Conservation (phyloP, 2,329 filamentous ascomycete species). For the Parafenestella ontariensis region DNA sequence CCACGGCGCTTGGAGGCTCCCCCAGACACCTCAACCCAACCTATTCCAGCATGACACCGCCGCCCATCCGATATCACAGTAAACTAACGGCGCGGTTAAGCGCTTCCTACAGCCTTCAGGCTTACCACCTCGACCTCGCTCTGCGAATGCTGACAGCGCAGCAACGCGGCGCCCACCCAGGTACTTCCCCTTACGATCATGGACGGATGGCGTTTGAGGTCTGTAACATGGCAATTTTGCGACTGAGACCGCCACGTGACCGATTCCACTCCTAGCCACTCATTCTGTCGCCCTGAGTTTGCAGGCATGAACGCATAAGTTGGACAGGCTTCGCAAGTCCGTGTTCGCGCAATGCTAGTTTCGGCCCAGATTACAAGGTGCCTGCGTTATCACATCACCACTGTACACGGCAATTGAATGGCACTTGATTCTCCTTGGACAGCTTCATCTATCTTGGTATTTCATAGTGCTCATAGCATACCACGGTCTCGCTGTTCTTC, state of each 20-base stretch:
- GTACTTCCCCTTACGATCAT: conserved; percentile 21
- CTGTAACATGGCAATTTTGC: conserved; percentile 45
- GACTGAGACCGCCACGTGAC: conserved; percentile 48
- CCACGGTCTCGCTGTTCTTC: conserved; percentile 87
- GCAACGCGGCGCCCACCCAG: conserved; percentile 14
- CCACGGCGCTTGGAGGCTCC: conserved; percentile 41
- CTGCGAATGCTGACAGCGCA: conserved; percentile 16
- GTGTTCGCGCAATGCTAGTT: conserved; percentile 42
- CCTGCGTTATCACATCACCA: conserved; percentile 23
- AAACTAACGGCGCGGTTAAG: conserved; percentile 18
- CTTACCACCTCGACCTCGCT: conserved; percentile 5
- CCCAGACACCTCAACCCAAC: conserved; percentile 32
- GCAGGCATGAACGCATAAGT: conserved; percentile 48
- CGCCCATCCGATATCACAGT: conserved; percentile 21
- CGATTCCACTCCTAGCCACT: conserved; percentile 23
- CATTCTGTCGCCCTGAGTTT: conserved; percentile 19
- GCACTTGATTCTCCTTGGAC: conserved; percentile 22
- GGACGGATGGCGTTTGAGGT: conserved; percentile 44
- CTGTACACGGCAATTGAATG: conserved; percentile 24
- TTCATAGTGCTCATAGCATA: conserved; percentile 78
- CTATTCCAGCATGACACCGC: conserved; percentile 39
- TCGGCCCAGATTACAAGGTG: conserved; percentile 43
- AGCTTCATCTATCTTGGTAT: conserved; percentile 25
- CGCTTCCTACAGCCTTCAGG: conserved; percentile 16
- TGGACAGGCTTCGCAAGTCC: conserved; percentile 33